A percentile compares a stretch with the other conserved stretches of the same genome.
Conservation (phyloP, 768 basidiomycete genomes). For the Fomitopsis serialis region DNA sequence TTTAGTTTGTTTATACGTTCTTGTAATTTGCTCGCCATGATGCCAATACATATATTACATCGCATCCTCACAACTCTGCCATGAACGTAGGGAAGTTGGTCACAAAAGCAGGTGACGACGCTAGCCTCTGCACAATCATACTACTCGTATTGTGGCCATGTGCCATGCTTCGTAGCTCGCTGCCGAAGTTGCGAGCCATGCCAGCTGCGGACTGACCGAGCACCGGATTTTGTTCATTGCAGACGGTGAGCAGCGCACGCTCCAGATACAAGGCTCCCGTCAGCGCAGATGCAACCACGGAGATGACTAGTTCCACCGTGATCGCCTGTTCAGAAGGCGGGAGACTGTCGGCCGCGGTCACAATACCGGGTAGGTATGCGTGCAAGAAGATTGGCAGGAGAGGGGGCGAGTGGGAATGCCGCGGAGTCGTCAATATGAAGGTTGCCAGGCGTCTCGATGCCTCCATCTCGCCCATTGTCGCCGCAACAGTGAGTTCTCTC, state of each 20-base stretch:
- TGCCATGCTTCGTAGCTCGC: constrained; percentile 51
- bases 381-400: constrained; percentile 73
- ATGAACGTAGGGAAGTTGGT: constrained; percentile 72
- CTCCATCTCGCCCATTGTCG: constrained; percentile 56
- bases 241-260: constrained; percentile 53
- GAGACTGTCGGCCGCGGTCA: constrained; percentile 50
- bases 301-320: constrained; percentile 58
- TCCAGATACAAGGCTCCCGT: constrained; percentile 68
- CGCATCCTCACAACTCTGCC: constrained; percentile 20
- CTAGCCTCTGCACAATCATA: constrained; percentile 53
- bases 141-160: constrained; percentile 40
- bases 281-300: constrained; percentile 58
- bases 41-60: background rate
- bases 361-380: constrained; percentile 56
- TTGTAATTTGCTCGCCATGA: background rate
- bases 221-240: constrained; percentile 41
- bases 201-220: constrained; percentile 60
- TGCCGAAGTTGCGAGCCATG: constrained; percentile 62
- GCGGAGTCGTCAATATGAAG: constrained; percentile 62
- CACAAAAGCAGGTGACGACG: constrained; percentile 58
- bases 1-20: background rate
- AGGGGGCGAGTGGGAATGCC: constrained; percentile 46
- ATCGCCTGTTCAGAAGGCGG: constrained; percentile 48
- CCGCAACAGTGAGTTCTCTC: constrained; percentile 52
- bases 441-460: constrained; percentile 60